Conservation (phyloP, 176 grass and related monocot genomes). For the Oryza glumipatula region DNA sequence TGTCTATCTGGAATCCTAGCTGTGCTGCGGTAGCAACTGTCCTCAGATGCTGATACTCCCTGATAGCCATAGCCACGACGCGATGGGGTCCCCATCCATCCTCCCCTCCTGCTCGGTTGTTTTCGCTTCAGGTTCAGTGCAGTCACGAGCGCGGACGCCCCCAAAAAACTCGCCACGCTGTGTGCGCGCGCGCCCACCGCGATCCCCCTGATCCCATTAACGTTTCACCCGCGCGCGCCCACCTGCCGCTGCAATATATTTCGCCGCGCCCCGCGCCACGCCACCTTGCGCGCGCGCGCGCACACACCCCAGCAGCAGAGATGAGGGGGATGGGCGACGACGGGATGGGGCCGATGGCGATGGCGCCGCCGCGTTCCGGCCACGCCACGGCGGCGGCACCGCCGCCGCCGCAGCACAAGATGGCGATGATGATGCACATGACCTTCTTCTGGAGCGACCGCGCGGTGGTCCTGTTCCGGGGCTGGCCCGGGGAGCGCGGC, state of each 20-base stretch:
- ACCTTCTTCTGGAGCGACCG: conserved; percentile 69
- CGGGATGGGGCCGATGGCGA: conserved; percentile 49
- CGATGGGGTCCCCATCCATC: background rate
- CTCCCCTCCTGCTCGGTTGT: background rate
- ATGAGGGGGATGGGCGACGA: conserved; percentile 35
- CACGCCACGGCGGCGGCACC: background rate
- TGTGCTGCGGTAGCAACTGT: too few species aligned
- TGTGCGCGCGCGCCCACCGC: conserved; percentile 26
- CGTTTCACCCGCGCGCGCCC: background rate
- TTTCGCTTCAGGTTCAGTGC: conserved; percentile 4
- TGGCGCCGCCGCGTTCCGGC: conserved; percentile 45
- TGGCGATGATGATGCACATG: conserved; percentile 58
- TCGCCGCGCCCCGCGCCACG: background rate
- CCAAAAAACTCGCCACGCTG: conserved; percentile 5
- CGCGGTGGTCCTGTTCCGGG: conserved; percentile 58
- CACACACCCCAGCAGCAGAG: background rate
- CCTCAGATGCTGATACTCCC: too few species aligned
- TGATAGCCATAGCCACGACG: background rate
- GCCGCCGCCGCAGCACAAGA: background rate
- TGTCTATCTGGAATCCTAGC: background rate
- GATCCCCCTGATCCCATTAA: conserved; percentile 35
- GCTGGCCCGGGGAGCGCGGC: conserved; percentile 67
- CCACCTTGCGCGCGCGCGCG: too few species aligned
- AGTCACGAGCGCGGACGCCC: conserved; percentile 38
- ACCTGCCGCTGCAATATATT: conserved; percentile 12